Conservation (phyloP, 352 stramenopile genomes). For the Phytophthora agathidicida region DNA sequence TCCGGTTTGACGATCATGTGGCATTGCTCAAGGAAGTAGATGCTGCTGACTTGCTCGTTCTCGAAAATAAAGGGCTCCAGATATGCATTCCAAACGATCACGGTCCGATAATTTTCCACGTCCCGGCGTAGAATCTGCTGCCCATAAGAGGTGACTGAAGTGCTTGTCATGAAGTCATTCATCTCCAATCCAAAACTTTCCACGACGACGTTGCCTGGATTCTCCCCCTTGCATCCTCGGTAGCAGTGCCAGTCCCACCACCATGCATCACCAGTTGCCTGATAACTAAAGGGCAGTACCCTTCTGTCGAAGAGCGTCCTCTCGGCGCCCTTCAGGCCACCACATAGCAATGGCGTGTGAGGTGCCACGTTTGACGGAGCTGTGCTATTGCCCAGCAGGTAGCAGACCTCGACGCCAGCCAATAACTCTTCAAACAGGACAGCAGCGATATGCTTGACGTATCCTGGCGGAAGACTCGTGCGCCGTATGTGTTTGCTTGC, state of each 20-base stretch:
- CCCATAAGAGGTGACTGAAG: conserved; percentile 39
- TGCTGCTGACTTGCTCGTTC: conserved; percentile 38
- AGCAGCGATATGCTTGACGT: background rate
- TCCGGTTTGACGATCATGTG: conserved; percentile 50
- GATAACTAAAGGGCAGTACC: conserved; percentile 36
- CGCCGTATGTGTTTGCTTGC: background rate
- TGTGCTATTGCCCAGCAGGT: conserved; percentile 24
- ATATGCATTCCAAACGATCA: conserved; percentile 63
- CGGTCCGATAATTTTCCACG: conserved; percentile 44
- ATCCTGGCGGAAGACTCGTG: background rate
- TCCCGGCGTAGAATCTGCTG: conserved; percentile 55
- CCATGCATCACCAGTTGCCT: conserved; percentile 33
- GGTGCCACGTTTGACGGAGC: background rate
- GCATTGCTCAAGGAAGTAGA: conserved; percentile 53
- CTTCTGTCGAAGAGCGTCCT: conserved; percentile 31
- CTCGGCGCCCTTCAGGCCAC: conserved; percentile 26
- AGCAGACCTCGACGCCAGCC: conserved; percentile 25
- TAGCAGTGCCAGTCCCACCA: conserved; percentile 31
- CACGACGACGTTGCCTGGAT: conserved; percentile 41
- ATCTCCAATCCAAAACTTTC: conserved; percentile 61
- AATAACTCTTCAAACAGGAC: conserved; percentile 29
- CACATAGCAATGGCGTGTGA: conserved; percentile 22
- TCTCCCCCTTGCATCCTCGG: conserved; percentile 16
- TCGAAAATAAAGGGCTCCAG: conserved; percentile 57
- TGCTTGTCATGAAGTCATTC: conserved; percentile 38